Evolutionary conservation across 345 rosid genomes (phyloP).

Genomic region (Aegle marmelos): DNA sequence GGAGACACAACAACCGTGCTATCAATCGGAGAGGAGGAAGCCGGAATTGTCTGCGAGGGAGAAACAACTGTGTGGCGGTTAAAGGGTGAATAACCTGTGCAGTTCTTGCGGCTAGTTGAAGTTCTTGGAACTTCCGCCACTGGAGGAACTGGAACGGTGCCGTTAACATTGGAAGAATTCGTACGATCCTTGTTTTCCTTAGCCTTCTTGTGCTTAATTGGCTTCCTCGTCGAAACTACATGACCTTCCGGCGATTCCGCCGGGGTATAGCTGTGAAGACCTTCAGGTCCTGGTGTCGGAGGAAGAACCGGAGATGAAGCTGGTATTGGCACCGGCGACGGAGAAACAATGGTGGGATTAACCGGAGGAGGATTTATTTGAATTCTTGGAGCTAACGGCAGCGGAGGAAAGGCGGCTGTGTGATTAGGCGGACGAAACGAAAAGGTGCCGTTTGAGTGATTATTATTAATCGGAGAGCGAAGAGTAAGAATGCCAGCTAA

Average conservation of each 20-base stretch:
- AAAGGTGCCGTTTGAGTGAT: neutral
- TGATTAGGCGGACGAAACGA: neutral
- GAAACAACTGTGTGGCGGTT: neutral
- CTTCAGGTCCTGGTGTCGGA: neutral
- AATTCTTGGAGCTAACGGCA: neutral
- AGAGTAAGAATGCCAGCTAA: conserved; percentile 21
- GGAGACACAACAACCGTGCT: neutral
- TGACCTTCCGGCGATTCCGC: neutral
- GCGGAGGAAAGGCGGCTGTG: neutral
- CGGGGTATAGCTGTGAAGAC: neutral
- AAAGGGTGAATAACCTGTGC: neutral
- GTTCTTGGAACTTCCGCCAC: neutral
- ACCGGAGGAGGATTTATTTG: neutral
- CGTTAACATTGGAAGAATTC: neutral
- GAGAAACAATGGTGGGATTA: neutral
- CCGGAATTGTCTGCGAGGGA: neutral
- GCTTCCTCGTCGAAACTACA: neutral
- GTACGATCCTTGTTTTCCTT: neutral
- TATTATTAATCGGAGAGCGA: neutral
- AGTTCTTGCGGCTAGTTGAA: neutral
- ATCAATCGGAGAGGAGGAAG: neutral
- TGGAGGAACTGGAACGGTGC: neutral
- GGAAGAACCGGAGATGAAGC: neutral
- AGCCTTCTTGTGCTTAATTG: neutral
- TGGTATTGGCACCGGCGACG: neutral